A percentile compares a stretch with the other conserved stretches of the same genome.
Conservation (phyloP, 768 basidiomycete species). For the Dentipellis fragilis region DNA sequence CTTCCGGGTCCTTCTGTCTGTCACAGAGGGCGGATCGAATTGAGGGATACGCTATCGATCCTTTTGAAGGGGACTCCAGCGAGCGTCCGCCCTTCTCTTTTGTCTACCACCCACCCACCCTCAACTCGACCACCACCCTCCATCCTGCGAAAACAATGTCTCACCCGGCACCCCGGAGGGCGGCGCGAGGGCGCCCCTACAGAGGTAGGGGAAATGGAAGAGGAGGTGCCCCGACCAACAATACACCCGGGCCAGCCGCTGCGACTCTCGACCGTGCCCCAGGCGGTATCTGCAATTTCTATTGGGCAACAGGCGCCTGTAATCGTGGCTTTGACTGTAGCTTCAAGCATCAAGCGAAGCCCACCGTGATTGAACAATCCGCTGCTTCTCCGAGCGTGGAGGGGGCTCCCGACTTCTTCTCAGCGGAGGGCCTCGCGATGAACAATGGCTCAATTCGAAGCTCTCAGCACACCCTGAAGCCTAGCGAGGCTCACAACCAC, state of each 20-base stretch:
- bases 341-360: conserved; percentile 16
- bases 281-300: conserved; percentile 18
- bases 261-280: conserved; percentile 10
- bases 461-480: conserved; percentile 9
- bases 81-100: neutral
- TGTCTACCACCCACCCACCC: neutral
- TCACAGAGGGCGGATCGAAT: neutral
- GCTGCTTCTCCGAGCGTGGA: neutral
- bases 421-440: conserved; percentile 13
- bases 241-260: neutral
- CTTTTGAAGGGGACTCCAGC: too few relatives aligned
- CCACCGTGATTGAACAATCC: neutral
- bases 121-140: neutral
- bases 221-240: neutral
- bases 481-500: conserved; percentile 19
- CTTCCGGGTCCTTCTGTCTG: neutral
- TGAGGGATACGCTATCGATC: too few relatives aligned
- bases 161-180: neutral
- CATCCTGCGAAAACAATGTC: neutral
- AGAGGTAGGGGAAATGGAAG: neutral
- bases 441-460: conserved; percentile 10
- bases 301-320: conserved; percentile 21
- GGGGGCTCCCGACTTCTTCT: conserved; percentile 14
- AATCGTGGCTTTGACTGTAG: conserved; percentile 18
- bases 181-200: neutral